Evolutionary conservation across 1,139 yeast species (phyloP).

Genomic region (Magnusiomyces suaveolens): DNA sequence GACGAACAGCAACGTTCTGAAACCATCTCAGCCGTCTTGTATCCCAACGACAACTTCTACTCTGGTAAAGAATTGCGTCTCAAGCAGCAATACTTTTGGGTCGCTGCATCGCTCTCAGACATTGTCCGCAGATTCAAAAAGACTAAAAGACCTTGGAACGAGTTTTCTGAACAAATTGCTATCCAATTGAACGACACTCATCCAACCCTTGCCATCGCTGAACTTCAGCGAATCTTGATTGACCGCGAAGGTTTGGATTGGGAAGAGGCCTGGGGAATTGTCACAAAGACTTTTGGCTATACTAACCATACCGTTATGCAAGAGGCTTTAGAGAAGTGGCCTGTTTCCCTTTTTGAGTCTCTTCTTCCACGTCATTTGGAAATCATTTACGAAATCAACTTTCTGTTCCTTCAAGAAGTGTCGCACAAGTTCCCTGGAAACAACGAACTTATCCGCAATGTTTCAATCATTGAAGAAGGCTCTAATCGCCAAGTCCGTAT

Average conservation of each 20-base stretch:
- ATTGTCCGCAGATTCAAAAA: slow-evolving; percentile 85
- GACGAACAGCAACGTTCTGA: slow-evolving; percentile 80
- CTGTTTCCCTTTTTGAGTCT: slow-evolving; percentile 65
- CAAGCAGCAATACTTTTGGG: slow-evolving; percentile 97
- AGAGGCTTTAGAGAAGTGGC: slow-evolving; percentile 95
- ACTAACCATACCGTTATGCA: slow-evolving; percentile 93
- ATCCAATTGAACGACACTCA: slow-evolving; percentile 94
- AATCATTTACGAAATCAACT: slow-evolving; percentile 79
- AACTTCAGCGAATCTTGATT: slow-evolving; percentile 74
- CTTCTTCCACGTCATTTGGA: slow-evolving; percentile 87
- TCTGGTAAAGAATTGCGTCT: slow-evolving; percentile 86
- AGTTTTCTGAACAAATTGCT: slow-evolving; percentile 78
- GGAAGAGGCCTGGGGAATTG: slow-evolving; percentile 82
- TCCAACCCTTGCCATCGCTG: slow-evolving; percentile 87
- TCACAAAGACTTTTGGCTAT: slow-evolving; percentile 73
- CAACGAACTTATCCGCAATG: slow-evolving; percentile 54
- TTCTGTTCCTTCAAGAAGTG: slow-evolving; percentile 66
- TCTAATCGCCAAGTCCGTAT: slow-evolving; percentile 74
- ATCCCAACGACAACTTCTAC: slow-evolving; percentile 88
- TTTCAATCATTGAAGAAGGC: slow-evolving; percentile 78
- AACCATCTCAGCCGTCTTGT: slow-evolving; percentile 81
- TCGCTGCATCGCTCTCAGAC: slow-evolving; percentile 85
- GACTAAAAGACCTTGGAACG: slow-evolving; percentile 66
- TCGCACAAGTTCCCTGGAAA: slow-evolving; percentile 63
- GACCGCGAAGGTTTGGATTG: slow-evolving; percentile 75